phyloP scores from a whole-genome alignment of 306 rosid genomes.

The Cucumis melo region DNA sequence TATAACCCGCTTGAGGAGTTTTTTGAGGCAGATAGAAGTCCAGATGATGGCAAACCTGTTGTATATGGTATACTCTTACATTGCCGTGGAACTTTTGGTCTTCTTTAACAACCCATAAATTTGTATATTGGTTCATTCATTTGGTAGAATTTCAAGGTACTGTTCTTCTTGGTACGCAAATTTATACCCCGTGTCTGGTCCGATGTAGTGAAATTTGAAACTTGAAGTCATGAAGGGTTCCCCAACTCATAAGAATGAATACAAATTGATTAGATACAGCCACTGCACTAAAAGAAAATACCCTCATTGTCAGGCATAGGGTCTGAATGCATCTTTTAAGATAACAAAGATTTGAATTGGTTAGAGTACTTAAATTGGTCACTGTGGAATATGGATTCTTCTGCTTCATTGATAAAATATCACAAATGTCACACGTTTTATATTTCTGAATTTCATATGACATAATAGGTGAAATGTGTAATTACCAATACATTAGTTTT shows the following conservation, averaged over 20 bases:
- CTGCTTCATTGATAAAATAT: background rate
- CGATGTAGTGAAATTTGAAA: background rate
- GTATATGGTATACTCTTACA: slow-evolving; percentile 42
- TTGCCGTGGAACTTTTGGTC: background rate
- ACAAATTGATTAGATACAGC: background rate
- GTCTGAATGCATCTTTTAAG: background rate
- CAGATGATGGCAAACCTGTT: slow-evolving; percentile 60
- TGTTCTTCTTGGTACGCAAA: background rate
- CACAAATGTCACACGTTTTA: background rate
- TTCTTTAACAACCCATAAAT: background rate
- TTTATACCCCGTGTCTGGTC: background rate
- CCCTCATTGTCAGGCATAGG: background rate
- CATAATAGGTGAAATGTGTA: background rate
- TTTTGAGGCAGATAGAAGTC: slow-evolving; percentile 55
- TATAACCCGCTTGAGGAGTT: slow-evolving; percentile 69
- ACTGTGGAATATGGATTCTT: background rate
- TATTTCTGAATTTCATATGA: background rate
- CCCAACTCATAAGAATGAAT: background rate
- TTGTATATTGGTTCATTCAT: background rate
- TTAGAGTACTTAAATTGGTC: background rate
- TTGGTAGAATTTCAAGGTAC: background rate
- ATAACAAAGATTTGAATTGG: background rate
- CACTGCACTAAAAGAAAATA: background rate
- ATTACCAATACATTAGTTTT: background rate
- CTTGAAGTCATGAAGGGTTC: background rate